Base-by-base conservation (phyloP, 768 basidiomycete species). In the Mycena kentingensis region DNA sequence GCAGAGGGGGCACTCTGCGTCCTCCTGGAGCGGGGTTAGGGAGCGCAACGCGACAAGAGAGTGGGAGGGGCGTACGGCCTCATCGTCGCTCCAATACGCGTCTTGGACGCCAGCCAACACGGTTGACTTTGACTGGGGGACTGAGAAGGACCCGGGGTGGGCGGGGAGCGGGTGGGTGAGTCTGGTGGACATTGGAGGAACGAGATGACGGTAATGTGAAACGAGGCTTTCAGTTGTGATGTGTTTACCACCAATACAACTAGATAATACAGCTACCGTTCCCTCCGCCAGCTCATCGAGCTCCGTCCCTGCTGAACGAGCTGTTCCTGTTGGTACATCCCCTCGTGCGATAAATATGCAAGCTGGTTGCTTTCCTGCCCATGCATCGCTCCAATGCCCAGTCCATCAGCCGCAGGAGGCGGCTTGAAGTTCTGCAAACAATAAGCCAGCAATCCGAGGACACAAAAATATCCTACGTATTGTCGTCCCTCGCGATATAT, bases 81-180 rank as follows among this genome's bases (percentile, higher is more conserved):
- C 91, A 70, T 93, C 91, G 72, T 93, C 91, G 70, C 90, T 93
- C 91, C 91, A 93, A 68, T 93, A 93, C 86, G 91, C 91, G 88
- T 93, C 91, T 71, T 93, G 91, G 32, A 93, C 89, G 48, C 91
- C 92, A 27, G 91, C 91, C 57, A 91, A 73, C 54, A 91, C 89
- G 77, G 88, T 82, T 48, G 87, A 91, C 75, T 91, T 91, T 58
- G 87, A 89, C 68, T 89, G 89, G 55, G 85, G 76, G 42, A 85
- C 73, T 8, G 83, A 83, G 69, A 87, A 83, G n/a, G n/a, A n/a
- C 24, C 84, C 80, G 31, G 84, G 81, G 57, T 88, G 86, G 4
- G 89, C 86, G 25, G 88, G 88, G 1, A 90, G 83, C 3, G 74
- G 72, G 58, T 84, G 83, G 13, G 26, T 24, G 25, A 80, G 70